Evolutionary conservation across 2,329 filamentous ascomycete species (phyloP).

Genomic region (Aspergillus neotritici): DNA sequence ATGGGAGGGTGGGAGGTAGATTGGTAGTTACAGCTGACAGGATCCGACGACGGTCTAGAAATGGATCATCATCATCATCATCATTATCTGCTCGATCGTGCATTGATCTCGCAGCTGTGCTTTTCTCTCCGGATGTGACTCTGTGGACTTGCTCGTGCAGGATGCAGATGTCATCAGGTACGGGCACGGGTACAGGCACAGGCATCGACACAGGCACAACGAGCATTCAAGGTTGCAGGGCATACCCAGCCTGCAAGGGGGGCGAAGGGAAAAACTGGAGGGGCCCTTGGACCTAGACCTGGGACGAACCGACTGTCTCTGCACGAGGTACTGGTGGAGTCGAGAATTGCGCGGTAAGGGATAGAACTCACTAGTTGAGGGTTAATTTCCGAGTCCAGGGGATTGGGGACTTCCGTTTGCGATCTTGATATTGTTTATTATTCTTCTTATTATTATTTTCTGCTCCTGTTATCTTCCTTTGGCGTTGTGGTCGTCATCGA

Average conservation of each 20-base stretch:
- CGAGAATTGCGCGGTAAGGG: conserved; percentile 9
- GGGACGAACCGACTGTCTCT: too few species aligned
- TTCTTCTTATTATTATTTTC: too few species aligned
- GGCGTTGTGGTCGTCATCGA: too few species aligned
- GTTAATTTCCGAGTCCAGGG: conserved; percentile 14
- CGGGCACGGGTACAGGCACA: too few species aligned
- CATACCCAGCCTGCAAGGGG: conserved; percentile 1
- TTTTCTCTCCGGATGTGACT: too few species aligned
- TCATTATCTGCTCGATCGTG: too few species aligned
- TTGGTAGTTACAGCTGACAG: neutral
- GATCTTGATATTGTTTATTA: neutral
- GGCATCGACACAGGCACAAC: too few species aligned
- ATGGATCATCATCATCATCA: too few species aligned
- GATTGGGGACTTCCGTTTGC: conserved; percentile 1
- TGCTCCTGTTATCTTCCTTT: too few species aligned
- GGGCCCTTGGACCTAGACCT: too few species aligned
- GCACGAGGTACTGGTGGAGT: neutral
- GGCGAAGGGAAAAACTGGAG: too few species aligned
- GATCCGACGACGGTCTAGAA: neutral
- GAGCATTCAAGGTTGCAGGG: conserved; percentile 6
- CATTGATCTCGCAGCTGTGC: neutral
- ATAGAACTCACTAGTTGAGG: neutral
- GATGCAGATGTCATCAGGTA: conserved; percentile 8
- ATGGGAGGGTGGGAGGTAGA: too few species aligned
- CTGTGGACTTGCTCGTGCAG: conserved; percentile 7